These are phyloP conservation scores for Zoysia pacifica DNA, from an alignment of 176 grass and related monocot genomes.

Conservation along the genomic window DNA sequence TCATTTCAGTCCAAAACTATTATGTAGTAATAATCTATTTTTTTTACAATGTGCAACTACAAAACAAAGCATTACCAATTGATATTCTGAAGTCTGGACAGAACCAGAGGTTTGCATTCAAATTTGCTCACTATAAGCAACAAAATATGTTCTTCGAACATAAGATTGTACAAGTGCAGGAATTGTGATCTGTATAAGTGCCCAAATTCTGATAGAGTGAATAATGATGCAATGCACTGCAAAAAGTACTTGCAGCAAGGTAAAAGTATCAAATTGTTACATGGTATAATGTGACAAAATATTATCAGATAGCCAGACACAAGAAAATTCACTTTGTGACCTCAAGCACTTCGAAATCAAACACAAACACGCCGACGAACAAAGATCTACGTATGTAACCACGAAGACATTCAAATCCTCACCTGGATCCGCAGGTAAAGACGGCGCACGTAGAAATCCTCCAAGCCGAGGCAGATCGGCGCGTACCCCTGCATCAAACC, in stretches of 20 bases:
- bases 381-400: background rate
- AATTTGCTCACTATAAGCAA: background rate
- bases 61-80: background rate
- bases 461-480: constrained; percentile 77
- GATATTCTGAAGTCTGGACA: background rate
- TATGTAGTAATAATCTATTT: background rate
- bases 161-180: background rate
- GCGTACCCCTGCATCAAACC: constrained; percentile 58
- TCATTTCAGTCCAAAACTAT: background rate
- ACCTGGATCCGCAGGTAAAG: constrained; percentile 78
- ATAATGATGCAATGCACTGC: background rate
- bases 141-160: constrained; percentile 4
- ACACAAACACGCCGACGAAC: background rate
- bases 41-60: constrained; percentile 3
- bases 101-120: background rate
- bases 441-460: constrained; percentile 87
- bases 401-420: constrained; percentile 2
- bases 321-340: background rate
- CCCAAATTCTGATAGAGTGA: background rate
- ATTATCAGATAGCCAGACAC: background rate
- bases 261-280: background rate
- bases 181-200: no score
- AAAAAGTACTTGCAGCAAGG: background rate
- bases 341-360: no score
- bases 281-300: constrained; percentile 1